Evolutionary conservation across 2,329 filamentous ascomycete species (phyloP).

Genomic region (Xylariaceae sp.): DNA sequence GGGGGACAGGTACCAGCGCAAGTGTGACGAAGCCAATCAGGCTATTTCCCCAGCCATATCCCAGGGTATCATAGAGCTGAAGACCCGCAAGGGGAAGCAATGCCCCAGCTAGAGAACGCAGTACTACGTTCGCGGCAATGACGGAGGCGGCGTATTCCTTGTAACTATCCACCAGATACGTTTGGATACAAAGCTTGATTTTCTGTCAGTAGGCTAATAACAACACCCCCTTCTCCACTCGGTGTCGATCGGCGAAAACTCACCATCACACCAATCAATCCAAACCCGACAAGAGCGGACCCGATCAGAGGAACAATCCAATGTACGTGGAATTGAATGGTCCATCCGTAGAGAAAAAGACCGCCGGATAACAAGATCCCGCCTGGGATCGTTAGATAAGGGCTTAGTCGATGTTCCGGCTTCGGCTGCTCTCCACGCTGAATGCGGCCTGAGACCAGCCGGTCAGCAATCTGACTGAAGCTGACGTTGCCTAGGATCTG

Average conservation of each 20-base stretch:
- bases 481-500: conserved; percentile 37
- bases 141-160: conserved; percentile 30
- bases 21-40: not conserved
- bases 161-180: conserved; percentile 58
- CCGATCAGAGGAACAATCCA: conserved; percentile 47
- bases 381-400: conserved; percentile 2
- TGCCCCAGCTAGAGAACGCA: conserved; percentile 24
- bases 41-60: conserved; percentile 42
- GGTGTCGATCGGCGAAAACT: no score
- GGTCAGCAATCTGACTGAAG: conserved; percentile 1
- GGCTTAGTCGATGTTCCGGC: conserved; percentile 5
- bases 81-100: conserved; percentile 37
- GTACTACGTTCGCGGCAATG: not conserved
- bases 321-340: conserved; percentile 37
- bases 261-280: conserved; percentile 17
- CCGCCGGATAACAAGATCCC: conserved; percentile 24
- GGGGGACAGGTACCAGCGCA: not conserved
- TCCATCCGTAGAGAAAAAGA: conserved; percentile 44
- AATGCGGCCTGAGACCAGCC: not conserved
- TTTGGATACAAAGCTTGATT: conserved; percentile 43
- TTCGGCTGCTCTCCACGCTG: not conserved
- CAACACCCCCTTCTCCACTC: no score
- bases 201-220: no score
- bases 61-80: conserved; percentile 37
- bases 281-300: conserved; percentile 38